Conservation (phyloP, 257 asterid species). For the Euphrasia confusa region DNA sequence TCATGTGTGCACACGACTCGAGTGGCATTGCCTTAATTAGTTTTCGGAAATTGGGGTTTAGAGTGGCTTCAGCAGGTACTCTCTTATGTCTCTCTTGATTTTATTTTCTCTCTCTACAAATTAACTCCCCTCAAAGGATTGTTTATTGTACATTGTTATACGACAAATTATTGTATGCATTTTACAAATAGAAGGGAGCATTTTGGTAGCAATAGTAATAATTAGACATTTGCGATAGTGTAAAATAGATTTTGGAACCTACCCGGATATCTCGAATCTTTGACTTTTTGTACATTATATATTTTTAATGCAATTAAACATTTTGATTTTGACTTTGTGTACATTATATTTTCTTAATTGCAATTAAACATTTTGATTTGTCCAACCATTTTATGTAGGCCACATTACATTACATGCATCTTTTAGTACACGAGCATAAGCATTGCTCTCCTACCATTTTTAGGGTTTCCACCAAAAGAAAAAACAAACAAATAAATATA, state of each 20-base stretch:
- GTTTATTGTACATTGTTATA: slow-evolving; percentile 40
- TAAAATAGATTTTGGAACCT: neutral
- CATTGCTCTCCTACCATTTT: too few relatives aligned
- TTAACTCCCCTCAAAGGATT: slow-evolving; percentile 23
- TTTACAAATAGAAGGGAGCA: too few relatives aligned
- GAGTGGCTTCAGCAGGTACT: slow-evolving; percentile 25
- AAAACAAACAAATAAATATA: neutral
- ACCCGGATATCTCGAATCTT: neutral
- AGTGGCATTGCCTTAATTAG: slow-evolving; percentile 27
- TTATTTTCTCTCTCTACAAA: too few relatives aligned
- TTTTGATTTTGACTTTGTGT: too few relatives aligned
- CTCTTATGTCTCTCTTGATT: slow-evolving; percentile 12
- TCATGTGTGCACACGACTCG: slow-evolving; percentile 13
- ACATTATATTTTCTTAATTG: too few relatives aligned
- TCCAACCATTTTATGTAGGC: too few relatives aligned
- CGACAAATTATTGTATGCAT: slow-evolving; percentile 6
- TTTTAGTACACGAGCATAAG: too few relatives aligned
- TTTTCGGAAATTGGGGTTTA: slow-evolving; percentile 26
- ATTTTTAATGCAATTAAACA: neutral
- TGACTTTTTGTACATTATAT: neutral
- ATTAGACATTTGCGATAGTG: neutral
- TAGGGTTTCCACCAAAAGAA: neutral
- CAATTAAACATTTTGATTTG: too few relatives aligned
- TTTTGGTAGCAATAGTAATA: too few relatives aligned
- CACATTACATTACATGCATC: too few relatives aligned